These are phyloP conservation scores for Evernia prunastri DNA, from an alignment of 495 filamentous ascomycete genomes.

Conservation along the genomic window DNA sequence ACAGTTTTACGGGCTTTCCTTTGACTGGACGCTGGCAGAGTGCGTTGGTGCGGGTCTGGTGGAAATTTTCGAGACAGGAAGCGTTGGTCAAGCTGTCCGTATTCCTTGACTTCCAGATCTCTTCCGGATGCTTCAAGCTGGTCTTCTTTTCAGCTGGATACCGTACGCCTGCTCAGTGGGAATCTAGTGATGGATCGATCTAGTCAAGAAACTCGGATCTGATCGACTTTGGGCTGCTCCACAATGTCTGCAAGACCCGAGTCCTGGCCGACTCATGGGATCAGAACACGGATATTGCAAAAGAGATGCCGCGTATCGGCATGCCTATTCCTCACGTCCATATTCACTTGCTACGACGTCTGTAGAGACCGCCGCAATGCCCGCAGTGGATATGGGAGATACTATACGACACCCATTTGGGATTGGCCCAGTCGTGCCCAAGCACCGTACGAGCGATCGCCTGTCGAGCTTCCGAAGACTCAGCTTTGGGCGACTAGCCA, in stretches of 20 bases:
- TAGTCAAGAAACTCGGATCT: not conserved
- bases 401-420: not conserved
- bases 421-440: not conserved
- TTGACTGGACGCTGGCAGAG: slow-evolving; percentile 74
- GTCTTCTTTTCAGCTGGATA: not conserved
- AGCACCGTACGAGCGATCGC: not conserved
- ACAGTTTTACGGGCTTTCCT: slow-evolving; percentile 65
- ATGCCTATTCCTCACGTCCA: not conserved
- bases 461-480: not conserved
- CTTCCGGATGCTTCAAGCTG: not conserved
- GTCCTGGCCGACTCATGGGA: not conserved
- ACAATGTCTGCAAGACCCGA: not conserved
- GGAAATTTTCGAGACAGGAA: slow-evolving; percentile 79
- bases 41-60: slow-evolving; percentile 72
- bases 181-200: not conserved
- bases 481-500: not conserved
- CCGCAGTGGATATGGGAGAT: not conserved
- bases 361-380: not conserved
- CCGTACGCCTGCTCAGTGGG: not conserved
- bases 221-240: not conserved
- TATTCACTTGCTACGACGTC: not conserved
- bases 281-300: not conserved
- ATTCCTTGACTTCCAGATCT: slow-evolving; percentile 20
- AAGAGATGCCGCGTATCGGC: not conserved
- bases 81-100: slow-evolving; percentile 67